Base-by-base conservation (phyloP, 2,329 filamentous ascomycete genomes). In the Aschersonia sp. region DNA sequence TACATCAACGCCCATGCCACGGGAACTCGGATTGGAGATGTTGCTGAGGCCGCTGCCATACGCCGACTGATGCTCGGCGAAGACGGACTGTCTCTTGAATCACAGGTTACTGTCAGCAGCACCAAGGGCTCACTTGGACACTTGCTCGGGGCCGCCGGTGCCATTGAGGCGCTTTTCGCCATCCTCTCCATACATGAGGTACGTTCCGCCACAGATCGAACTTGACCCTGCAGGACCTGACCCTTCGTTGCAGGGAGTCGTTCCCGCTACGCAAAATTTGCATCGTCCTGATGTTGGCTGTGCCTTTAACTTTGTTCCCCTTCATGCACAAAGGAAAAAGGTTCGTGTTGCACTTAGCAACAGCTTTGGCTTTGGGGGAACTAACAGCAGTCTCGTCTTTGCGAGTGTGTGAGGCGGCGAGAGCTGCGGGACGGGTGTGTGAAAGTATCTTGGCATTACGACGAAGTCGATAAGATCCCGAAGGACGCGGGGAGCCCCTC, bases 1-100 rank as follows among this genome's bases (percentile, higher is more conserved):
- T 98, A 98, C 62, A 77, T 98, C 59, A 98, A 97, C 58, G 92
- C 92, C 1, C 92, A 98, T 60, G 92, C 90, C 1, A 98, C 92
- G 1, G 86, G 85, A 29, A 98, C 90, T 0, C 64, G 73, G 6
- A 73, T 97, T 2, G 92, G 92, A 1, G 92, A 98, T 66, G 75
- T 77, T 29, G 90, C 92, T 1, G 92, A 98, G 66, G 90, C 90
- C 45, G 68, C 72, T 6, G 92, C 92, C 0, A 90, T 97, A 55
- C 82, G 80, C 51, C 67, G 76, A 0, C 65, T 98, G 40, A 80
- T 97, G 66, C 69, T 87, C 8, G 85, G 84, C 0, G 74, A 81
- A 29, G 76, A 84, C 14, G 87, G 87, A 0, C 74, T 81, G 48
- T 56, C 64, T 1, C 69, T 67, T 2, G 75, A 84, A 41, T 66